Evolutionary conservation across 164 flowering plant species (phyloP), one percentile per base, ranked within the genome.

Genomic region (Vitis labrusca): DNA sequence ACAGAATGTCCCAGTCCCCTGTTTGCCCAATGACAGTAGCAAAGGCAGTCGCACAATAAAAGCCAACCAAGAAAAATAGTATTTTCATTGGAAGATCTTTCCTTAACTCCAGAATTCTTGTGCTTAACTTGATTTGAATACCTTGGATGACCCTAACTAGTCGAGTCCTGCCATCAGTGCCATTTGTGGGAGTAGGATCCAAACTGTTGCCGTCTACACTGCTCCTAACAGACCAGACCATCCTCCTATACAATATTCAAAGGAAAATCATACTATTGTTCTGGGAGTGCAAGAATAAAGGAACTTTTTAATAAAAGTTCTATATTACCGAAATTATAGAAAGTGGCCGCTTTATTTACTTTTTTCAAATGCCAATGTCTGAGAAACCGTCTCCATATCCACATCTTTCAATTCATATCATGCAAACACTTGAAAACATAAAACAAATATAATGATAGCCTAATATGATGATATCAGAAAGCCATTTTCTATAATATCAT

Each of bases 21-120:
- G 98, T 92, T 80, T 94, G 99, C 66, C 99, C 99, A 58, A 94
- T 94, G 17, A 92, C 94, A 16, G 99, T 94, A 13, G 99, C 85
- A 77, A 91, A 94, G 17, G 97, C 99, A 49, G 99, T 92, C 47
- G 99, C 97, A 78, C 94, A 88, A 67, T 94, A 94, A 68, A 95
- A 89, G 0, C 99, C 99, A 56, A 81, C 88, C 81, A 95, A 88
- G 87, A 95, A 90, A 66, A 86, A 92, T 29, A 95, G 84, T 61
- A 95, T 54, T 66, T 95, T 95, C 81, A 82, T 67, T 0, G 97
- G 97, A 65, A 92, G 83, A 71, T 84, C 78, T 78, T 84, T 86
- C 82, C 78, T 87, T 54, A 89, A 3, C 70, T 86, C 86, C 60
- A 74, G 77, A 51, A 95, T 15, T 82, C 86, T 80, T 27, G 80